Percentiles rank a stretch among this genome's conserved stretches.
Conservation (phyloP, 179 eudicot species). For the Corrigiola litoralis region DNA sequence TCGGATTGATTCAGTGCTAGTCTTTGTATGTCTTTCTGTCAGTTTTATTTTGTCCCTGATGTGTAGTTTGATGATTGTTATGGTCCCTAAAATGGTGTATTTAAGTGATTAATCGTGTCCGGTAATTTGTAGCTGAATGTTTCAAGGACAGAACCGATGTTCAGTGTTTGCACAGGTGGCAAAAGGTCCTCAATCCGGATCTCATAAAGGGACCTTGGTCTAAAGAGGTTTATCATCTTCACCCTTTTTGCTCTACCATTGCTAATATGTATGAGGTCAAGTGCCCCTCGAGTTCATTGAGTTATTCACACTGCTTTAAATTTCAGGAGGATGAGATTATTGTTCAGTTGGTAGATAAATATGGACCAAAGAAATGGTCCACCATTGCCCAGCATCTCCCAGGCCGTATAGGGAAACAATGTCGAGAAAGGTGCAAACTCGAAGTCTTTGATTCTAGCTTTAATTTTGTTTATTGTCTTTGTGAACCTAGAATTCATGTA, state of each 20-base stretch:
- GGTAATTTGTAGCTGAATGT: constrained; percentile 73
- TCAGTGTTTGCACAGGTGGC: constrained; percentile 98
- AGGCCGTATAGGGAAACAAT: constrained; percentile 98
- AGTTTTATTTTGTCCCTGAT: neutral
- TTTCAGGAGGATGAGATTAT: constrained; percentile 82
- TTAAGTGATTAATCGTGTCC: constrained; percentile 14
- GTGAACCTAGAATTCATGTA: neutral
- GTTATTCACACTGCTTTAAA: neutral
- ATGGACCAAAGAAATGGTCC: constrained; percentile 97
- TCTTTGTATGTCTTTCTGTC: neutral
- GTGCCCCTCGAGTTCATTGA: neutral
- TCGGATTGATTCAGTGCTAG: neutral
- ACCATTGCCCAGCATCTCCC: constrained; percentile 93
- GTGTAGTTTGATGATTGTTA: neutral
- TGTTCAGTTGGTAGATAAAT: constrained; percentile 64
- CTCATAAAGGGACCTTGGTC: constrained; percentile 99
- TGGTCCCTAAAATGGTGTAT: neutral
- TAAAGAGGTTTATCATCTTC: constrained; percentile 57
- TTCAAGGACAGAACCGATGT: constrained; percentile 96
- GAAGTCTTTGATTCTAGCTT: neutral
- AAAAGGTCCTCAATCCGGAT: constrained; percentile 93
- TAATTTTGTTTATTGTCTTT: neutral
- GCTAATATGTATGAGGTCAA: constrained; percentile 8
- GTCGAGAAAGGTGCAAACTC: constrained; percentile 77
- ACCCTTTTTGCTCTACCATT: constrained; percentile 1